Evolutionary conservation across 2,329 filamentous ascomycete species (phyloP), one percentile per base, ranked within the genome.

Genomic region (Aspergillaceae sp.): DNA sequence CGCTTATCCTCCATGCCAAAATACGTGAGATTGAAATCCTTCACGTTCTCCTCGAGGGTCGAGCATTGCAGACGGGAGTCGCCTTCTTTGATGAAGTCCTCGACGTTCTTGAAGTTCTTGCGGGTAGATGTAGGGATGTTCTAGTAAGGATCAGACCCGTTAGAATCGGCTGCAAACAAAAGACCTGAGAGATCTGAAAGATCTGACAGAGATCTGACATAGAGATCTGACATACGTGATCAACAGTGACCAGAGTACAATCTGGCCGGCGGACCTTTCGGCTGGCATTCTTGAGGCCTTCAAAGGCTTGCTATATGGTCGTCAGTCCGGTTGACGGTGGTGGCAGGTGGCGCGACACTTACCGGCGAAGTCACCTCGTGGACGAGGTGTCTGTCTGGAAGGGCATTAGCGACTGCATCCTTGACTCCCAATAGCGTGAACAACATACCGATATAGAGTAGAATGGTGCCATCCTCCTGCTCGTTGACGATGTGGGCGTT

Each of bases 31-130:
- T 87, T 89, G 65, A 96, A 97, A 55, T 91, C 87, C 73, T 91
- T 92, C 60, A 98, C 91, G 61, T 98, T 98, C 60, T 96, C 84
- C 74, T 98, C 92, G 52, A 98, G 82, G 36, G 92, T 97, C 61
- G 90, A 82, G 70, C 90, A 96, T 78, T 98, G 92, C 55, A 87
- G 79, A 62, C 90, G 82, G 50, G 90, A 96, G 69, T 97, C 92
- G 54, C 87, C 85, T 72, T 97, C 90, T 63, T 95, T 81, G 68
- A 97, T 91, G 69, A 98, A 98, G 56, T 86, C 84, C 59, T 82
- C 86, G 64, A 94, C 90, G 60, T 91, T 90, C 74, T 94, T 97
- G 72, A 95, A 87, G 66, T 81, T 84, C 75, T 95, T 95, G 56
- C 92, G 81, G 45, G 90, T 87, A 32, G 84, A 80, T 33, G 92